Evolutionary conservation across 1,284 basidiomycete genomes (phyloP).

Genomic region (Pseudozyma thailandica): DNA sequence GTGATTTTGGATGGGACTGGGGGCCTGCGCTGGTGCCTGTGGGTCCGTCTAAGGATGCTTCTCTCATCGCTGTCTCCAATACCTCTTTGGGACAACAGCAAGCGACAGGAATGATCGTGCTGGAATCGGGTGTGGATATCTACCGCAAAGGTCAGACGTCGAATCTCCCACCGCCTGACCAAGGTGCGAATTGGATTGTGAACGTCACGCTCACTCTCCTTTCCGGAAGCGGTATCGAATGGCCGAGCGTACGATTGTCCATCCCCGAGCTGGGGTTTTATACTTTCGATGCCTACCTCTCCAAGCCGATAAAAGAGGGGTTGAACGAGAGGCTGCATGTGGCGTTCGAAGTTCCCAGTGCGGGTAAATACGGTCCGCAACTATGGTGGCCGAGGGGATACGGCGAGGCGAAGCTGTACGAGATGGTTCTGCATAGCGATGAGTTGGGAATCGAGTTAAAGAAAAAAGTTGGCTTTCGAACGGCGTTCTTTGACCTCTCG

Average conservation of each 20-base stretch:
- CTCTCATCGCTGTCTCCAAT: slow-evolving; percentile 29
- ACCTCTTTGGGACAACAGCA: background rate
- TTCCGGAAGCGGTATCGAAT: slow-evolving; percentile 1
- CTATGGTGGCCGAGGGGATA: slow-evolving; percentile 57
- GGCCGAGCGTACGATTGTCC: slow-evolving; percentile 19
- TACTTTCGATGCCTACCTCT: slow-evolving; percentile 23
- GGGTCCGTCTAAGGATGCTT: slow-evolving; percentile 44
- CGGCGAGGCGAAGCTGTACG: slow-evolving; percentile 48
- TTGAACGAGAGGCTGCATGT: slow-evolving; percentile 25
- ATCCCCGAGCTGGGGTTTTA: slow-evolving; percentile 21
- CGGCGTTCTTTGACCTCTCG: slow-evolving; percentile 51
- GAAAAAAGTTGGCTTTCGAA: slow-evolving; percentile 52
- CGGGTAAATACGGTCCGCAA: slow-evolving; percentile 27
- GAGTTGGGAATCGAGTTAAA: slow-evolving; percentile 15
- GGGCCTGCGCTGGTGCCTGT: slow-evolving; percentile 48
- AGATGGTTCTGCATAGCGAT: slow-evolving; percentile 25
- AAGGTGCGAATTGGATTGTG: slow-evolving; percentile 55
- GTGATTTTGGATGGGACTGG: slow-evolving; percentile 65
- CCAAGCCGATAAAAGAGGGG: slow-evolving; percentile 16
- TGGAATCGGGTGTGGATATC: slow-evolving; percentile 35
- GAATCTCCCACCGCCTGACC: slow-evolving; percentile 51
- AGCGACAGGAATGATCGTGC: slow-evolving; percentile 1
- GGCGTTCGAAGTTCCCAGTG: slow-evolving; percentile 31
- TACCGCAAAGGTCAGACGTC: slow-evolving; percentile 51
- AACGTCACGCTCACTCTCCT: slow-evolving; percentile 55